Evolutionary conservation across 192 early-diverging fungal species (phyloP).

Genomic region (Coemansia sp.): DNA sequence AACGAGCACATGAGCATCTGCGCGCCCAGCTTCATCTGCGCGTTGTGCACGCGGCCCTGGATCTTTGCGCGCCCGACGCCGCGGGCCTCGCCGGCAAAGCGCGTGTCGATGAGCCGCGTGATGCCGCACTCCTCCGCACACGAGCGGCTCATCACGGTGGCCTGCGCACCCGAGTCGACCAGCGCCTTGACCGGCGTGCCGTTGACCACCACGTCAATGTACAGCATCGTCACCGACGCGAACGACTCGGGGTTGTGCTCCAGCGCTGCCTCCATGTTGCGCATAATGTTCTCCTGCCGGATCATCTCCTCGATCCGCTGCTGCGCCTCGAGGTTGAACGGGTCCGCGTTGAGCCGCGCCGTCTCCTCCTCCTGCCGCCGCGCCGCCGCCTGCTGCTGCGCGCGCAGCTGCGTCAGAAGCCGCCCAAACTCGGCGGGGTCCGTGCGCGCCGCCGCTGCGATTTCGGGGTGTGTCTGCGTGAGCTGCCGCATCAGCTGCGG

Average conservation of each 20-base stretch:
- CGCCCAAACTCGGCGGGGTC: slow-evolving; percentile 20
- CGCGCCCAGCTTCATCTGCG: slow-evolving; percentile 78
- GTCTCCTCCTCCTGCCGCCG: slow-evolving; percentile 51
- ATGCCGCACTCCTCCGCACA: slow-evolving; percentile 76
- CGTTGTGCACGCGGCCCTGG: slow-evolving; percentile 89
- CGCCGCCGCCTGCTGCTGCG: slow-evolving; percentile 7
- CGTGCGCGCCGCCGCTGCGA: slow-evolving; percentile 30
- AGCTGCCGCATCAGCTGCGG: slow-evolving; percentile 31
- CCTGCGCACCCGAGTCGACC: slow-evolving; percentile 96
- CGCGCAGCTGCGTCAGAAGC: slow-evolving; percentile 15
- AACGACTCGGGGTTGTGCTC: slow-evolving; percentile 96
- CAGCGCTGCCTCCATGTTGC: slow-evolving; percentile 83
- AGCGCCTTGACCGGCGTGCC: slow-evolving; percentile 86
- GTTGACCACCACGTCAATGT: slow-evolving; percentile 88
- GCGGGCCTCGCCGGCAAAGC: slow-evolving; percentile 85
- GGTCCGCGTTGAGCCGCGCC: slow-evolving; percentile 67
- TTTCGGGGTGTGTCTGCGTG: slow-evolving; percentile 19
- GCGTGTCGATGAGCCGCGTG: slow-evolving; percentile 84
- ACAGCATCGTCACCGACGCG: slow-evolving; percentile 87
- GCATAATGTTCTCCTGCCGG: slow-evolving; percentile 74
- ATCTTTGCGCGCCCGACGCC: slow-evolving; percentile 98
- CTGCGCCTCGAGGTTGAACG: slow-evolving; percentile 90
- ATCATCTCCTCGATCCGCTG: slow-evolving; percentile 89
- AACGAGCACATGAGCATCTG: slow-evolving; percentile 85
- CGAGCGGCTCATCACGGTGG: slow-evolving; percentile 79